phyloP scores from a whole-genome alignment of 192 early-diverging fungal genomes.

The Coemansia pectinata region DNA sequence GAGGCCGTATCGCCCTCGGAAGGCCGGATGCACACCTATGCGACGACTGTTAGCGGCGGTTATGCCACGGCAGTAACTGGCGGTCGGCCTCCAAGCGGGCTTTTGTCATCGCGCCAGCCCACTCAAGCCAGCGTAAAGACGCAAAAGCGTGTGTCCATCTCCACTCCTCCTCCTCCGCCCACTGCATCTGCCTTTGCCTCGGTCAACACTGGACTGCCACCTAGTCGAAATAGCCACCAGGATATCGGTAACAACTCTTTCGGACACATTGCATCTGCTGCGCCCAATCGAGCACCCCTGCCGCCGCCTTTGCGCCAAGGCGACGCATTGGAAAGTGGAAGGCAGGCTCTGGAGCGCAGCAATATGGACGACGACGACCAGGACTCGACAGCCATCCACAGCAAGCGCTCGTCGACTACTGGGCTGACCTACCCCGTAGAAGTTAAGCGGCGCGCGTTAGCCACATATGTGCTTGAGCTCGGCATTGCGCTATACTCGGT shows the following conservation, averaged over 20 bases:
- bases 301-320: not conserved
- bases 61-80: not conserved
- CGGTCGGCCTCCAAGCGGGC: not conserved
- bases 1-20: not conserved
- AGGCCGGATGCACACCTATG: not conserved
- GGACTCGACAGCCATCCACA: conserved; percentile 32
- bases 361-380: conserved; percentile 12
- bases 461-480: conserved; percentile 69
- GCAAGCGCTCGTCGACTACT: not conserved
- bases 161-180: conserved; percentile 27
- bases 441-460: conserved; percentile 44
- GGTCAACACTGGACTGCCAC: conserved; percentile 5
- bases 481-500: conserved; percentile 76
- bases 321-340: not conserved
- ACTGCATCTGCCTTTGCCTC: conserved; percentile 19
- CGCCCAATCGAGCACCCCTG: not conserved
- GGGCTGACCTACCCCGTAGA: conserved; percentile 8
- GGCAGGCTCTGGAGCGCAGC: not conserved
- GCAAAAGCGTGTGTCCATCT: conserved; percentile 40
- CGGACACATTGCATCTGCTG: not conserved
- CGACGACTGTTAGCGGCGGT: not conserved
- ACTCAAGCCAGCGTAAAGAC: conserved; percentile 18
- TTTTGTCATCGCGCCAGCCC: conserved; percentile 11
- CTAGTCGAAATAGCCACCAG: not conserved
- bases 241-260: not conserved